Conservation (phyloP, 73 alveolate species). For the Uronychia binucleata region DNA sequence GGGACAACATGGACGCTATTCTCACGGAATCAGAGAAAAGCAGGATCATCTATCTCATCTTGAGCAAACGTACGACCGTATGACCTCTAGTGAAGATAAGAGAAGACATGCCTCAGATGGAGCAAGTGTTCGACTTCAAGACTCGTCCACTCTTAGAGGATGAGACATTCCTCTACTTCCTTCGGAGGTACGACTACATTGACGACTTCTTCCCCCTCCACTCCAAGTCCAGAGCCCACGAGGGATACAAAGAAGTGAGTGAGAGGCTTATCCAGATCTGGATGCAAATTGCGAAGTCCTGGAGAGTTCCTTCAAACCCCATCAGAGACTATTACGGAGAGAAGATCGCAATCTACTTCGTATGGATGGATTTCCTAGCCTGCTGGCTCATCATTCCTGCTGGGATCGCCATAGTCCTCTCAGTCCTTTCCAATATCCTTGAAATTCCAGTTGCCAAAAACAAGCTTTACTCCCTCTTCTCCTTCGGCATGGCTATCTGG, state of each 20-base stretch:
- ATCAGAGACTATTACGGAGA: constrained; percentile 87
- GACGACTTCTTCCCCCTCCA: constrained; percentile 54
- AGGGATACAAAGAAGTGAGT: constrained; percentile 6
- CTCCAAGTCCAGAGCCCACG: constrained; percentile 41
- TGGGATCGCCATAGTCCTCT: constrained; percentile 2
- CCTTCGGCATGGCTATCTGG: constrained; percentile 59
- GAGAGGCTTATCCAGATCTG: neutral
- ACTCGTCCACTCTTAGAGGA: constrained; percentile 23
- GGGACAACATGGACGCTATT: neutral
- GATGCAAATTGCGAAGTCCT: constrained; percentile 18
- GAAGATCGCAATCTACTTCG: constrained; percentile 82
- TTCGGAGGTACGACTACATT: constrained; percentile 25
- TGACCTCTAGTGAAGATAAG: constrained; percentile 8
- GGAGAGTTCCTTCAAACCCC: constrained; percentile 41
- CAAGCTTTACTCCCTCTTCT: constrained; percentile 23
- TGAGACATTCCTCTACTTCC: constrained; percentile 43
- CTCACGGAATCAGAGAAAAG: constrained; percentile 52
- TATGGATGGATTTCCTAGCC: constrained; percentile 61
- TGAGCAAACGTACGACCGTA: constrained; percentile 23
- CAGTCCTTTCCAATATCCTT: constrained; percentile 8
- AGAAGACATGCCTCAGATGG: constrained; percentile 16
- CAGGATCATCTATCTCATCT: constrained; percentile 22
- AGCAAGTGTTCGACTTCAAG: constrained; percentile 6
- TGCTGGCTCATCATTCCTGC: constrained; percentile 61
- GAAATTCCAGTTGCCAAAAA: constrained; percentile 8